A percentile compares a stretch with the other conserved stretches of the same genome.
Evolutionary conservation across 2,329 filamentous ascomycete genomes (phyloP).

Genomic region (Phialemonium atrogriseum): DNA sequence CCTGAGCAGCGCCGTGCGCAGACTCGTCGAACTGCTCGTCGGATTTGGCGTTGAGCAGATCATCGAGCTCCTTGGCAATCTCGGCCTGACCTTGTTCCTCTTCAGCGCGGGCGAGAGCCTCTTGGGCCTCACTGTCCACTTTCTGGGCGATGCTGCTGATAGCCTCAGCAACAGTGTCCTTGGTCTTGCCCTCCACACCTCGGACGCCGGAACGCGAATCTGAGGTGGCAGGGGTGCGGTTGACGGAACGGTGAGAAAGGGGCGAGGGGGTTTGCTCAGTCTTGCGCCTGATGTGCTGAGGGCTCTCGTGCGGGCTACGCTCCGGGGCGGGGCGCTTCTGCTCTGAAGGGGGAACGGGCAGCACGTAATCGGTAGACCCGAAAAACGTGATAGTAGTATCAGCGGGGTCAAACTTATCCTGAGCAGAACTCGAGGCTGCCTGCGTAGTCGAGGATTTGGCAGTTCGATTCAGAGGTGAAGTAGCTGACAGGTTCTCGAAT

Average conservation of each 20-base stretch:
- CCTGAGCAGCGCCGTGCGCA: slow-evolving; percentile 35
- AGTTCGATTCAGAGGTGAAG: slow-evolving; percentile 33
- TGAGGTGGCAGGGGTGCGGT: slow-evolving; percentile 6
- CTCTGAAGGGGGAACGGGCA: slow-evolving; percentile 31
- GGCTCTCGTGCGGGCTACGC: slow-evolving; percentile 34
- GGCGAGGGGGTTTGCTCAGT: slow-evolving; percentile 21
- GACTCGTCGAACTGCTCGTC: slow-evolving; percentile 45
- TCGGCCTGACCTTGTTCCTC: slow-evolving; percentile 38
- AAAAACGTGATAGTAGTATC: slow-evolving; percentile 36
- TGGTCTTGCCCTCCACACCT: slow-evolving; percentile 24
- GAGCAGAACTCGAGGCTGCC: slow-evolving; percentile 16
- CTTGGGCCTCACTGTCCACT: slow-evolving; percentile 48
- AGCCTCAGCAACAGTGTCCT: slow-evolving; percentile 64
- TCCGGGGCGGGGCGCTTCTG: slow-evolving; percentile 31
- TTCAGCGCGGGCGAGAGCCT: slow-evolving; percentile 52
- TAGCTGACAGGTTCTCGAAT: slow-evolving; percentile 30
- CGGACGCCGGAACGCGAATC: slow-evolving; percentile 6
- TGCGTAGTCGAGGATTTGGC: slow-evolving; percentile 29
- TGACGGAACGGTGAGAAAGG: slow-evolving; percentile 13
- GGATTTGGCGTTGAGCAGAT: slow-evolving; percentile 41
- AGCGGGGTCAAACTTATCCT: too few species aligned
- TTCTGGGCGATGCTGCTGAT: slow-evolving; percentile 54
- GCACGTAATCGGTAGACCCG: slow-evolving; percentile 38
- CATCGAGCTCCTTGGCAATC: slow-evolving; percentile 39
- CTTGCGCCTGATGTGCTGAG: slow-evolving; percentile 29